Evolutionary conservation across 345 rosid species (phyloP), one percentile per base, ranked within the genome.

Genomic region (Arabis hirsuta): DNA sequence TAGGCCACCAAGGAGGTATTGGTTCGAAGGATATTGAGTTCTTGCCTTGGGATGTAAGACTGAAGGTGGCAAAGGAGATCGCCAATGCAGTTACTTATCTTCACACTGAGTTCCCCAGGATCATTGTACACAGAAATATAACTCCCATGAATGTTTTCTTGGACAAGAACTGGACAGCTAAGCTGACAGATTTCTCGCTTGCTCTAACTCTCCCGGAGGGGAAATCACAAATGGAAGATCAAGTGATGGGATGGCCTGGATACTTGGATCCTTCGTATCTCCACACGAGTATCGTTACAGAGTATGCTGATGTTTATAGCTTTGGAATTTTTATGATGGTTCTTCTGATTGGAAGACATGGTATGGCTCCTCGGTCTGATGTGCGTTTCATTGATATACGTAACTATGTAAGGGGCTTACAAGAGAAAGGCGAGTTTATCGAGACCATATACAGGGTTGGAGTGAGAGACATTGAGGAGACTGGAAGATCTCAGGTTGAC

Each of bases 241-340:
- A 36, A 19, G 67, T 31, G 8, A n/a, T 60, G 65, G 65, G 65
- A 60, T 60, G 44, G 43, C 27, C 43, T 0, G 51, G 65, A 24
- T 60, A 42, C 12, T 19, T 60, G 5, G 67, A 63, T 46, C 67
- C 67, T 10, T 45, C 31, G 0, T 63, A 63, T 42, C 47, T 16
- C 47, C 43, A 24, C 6, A 45, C 67, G 7, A 32, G 43, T 11
- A 1, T 63, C 47, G 67, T 63, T 43, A 63, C 67, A 6, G 67
- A 63, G 12, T 63, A 63, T 46, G 34, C 67, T 2, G 67, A 63
- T 63, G 67, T 63, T n/a, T 63, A 31, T 19, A 63, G 67, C 39
- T 63, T 63, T 63, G 67, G 67, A 45, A 42, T 63, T 11, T 9
- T 63, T n/a, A 31, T 46, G 55, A 14, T 63, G 55, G 67, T 63